phyloP scores from a whole-genome alignment of 1,284 basidiomycete species.

The Pseudozyma thailandica region DNA sequence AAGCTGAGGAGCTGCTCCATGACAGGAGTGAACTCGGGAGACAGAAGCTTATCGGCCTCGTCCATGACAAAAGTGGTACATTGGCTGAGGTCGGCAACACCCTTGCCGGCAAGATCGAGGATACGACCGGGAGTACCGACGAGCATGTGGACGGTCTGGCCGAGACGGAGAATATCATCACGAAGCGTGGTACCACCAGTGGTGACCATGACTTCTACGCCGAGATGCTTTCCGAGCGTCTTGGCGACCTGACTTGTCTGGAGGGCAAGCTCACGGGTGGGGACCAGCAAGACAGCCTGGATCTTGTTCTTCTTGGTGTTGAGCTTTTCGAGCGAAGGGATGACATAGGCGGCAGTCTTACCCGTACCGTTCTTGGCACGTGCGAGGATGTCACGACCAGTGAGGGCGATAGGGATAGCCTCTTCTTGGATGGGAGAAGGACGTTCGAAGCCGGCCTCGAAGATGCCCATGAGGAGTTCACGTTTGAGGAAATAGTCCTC shows the following conservation, averaged over 20 bases:
- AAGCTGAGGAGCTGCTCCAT: conserved; percentile 94
- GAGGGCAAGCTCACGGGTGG: conserved; percentile 66
- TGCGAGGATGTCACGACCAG: conserved; percentile 79
- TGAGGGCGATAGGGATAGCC: conserved; percentile 73
- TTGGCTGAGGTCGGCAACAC: conserved; percentile 90
- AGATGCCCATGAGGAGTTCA: conserved; percentile 68
- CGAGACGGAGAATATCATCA: conserved; percentile 89
- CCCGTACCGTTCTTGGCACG: conserved; percentile 71
- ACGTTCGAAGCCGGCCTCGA: conserved; percentile 78
- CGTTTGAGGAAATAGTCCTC: conserved; percentile 68
- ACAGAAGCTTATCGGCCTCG: conserved; percentile 97
- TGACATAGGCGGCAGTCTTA: conserved; percentile 98
- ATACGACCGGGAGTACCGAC: conserved; percentile 97
- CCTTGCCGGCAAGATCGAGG: conserved; percentile 91
- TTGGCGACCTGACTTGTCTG: conserved; percentile 97
- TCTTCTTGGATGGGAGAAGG: conserved; percentile 99
- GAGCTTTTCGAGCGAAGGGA: conserved; percentile 92
- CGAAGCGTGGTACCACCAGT: conserved; percentile 97
- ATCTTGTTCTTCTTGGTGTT: conserved; percentile 88
- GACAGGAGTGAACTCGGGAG: conserved; percentile 96
- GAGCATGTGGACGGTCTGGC: conserved; percentile 91
- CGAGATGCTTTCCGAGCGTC: conserved; percentile 94
- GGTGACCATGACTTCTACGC: conserved; percentile 97
- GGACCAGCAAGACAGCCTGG: conserved; percentile 73
- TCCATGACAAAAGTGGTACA: conserved; percentile 87